phyloP scores from a whole-genome alignment of 2,329 filamentous ascomycete species.

The Aspergillus sclerotialis region DNA sequence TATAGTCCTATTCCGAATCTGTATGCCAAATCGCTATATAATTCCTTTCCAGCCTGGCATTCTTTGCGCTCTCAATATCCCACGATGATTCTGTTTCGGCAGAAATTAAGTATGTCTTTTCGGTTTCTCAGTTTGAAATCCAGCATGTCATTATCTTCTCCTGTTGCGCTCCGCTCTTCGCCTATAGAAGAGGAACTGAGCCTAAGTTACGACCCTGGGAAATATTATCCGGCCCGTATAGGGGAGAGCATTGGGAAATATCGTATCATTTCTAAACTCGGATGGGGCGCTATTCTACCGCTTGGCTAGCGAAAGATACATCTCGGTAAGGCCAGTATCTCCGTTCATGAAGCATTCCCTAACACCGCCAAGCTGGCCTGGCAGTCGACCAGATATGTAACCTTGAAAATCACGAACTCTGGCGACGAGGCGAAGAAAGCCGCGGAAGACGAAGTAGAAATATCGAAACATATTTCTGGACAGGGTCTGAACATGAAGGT shows the following conservation, averaged over 20 bases:
- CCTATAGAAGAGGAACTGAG: conserved; percentile 8
- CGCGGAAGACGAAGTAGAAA: conserved; percentile 17
- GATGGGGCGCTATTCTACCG: conserved; percentile 29
- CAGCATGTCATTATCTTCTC: too few species aligned
- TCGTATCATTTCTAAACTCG: conserved; percentile 29
- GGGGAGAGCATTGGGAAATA: conserved; percentile 16
- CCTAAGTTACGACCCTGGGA: conserved; percentile 7
- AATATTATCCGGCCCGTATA: conserved; percentile 10
- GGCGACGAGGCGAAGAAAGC: conserved; percentile 8
- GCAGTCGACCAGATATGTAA: conserved; percentile 16
- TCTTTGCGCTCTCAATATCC: too few species aligned
- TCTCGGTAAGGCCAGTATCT: conserved; percentile 4
- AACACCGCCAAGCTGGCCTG: conserved; percentile 9
- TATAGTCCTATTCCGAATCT: too few species aligned
- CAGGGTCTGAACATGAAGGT: conserved; percentile 18
- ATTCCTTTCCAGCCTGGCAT: too few species aligned
- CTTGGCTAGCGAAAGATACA: conserved; percentile 26
- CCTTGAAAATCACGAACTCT: conserved; percentile 22
- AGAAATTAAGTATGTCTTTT: too few species aligned
- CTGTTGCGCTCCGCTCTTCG: too few species aligned
- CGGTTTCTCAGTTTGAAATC: too few species aligned
- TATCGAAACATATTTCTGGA: conserved; percentile 17
- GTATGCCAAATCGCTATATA: too few species aligned
- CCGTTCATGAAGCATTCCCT: not conserved
- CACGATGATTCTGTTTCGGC: too few species aligned